phyloP scores from a whole-genome alignment of 192 early-diverging fungal genomes.

The Podila epicladia region DNA sequence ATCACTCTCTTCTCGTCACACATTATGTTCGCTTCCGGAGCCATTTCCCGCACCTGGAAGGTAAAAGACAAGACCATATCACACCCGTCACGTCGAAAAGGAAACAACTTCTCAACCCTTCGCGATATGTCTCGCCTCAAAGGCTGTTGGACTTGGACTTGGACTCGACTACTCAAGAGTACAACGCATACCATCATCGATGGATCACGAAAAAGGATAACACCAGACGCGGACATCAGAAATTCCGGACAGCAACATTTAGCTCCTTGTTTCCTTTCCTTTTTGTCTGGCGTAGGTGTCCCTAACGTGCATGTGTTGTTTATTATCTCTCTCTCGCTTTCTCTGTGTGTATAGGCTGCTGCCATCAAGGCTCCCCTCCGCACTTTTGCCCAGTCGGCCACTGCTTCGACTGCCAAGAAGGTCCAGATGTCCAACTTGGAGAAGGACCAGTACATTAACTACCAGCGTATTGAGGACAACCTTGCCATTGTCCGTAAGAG shows the following conservation, averaged over 20 bases:
- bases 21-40: conserved; percentile 50
- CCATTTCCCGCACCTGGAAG: conserved; percentile 52
- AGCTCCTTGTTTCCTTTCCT: too few relatives aligned
- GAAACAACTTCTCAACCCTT: background rate
- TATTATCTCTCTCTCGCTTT: background rate
- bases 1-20: conserved; percentile 3
- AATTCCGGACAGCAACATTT: too few relatives aligned
- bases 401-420: conserved; percentile 65
- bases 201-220: too few relatives aligned
- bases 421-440: conserved; percentile 95
- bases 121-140: too few relatives aligned
- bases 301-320: background rate
- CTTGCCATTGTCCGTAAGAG: conserved; percentile 92
- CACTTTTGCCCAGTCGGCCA: conserved; percentile 64
- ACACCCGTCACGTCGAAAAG: too few relatives aligned
- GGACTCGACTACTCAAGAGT: too few relatives aligned
- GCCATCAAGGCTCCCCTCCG: conserved; percentile 55
- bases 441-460: conserved; percentile 96
- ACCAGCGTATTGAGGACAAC: conserved; percentile 95
- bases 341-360: conserved; percentile 23
- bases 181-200: too few relatives aligned
- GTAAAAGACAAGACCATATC: conserved; percentile 19
- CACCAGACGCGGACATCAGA: too few relatives aligned
- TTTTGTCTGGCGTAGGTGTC: background rate
- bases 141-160: too few relatives aligned